Evolutionary conservation across 129 eudicot genomes (phyloP), one percentile per base, ranked within the genome.

Genomic region (Mikania micrantha): DNA sequence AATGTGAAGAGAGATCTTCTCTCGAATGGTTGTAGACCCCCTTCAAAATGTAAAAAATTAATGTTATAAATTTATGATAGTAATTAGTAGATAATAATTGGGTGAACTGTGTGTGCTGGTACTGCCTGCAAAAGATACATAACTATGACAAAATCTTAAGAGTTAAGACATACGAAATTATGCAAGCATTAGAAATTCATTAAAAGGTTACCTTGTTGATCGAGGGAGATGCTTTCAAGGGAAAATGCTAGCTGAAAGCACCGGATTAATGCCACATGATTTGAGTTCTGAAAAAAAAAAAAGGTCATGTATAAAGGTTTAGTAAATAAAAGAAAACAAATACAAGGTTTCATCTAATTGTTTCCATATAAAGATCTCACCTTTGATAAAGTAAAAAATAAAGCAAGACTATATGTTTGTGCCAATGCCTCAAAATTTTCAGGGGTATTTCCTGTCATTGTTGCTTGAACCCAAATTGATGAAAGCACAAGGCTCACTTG

Each of bases 391-490:
- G 78, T 83, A 73, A 86, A 86, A n/a, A 79, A 76, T 74, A 85
- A 66, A 29, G 88, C 86, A 44, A 85, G 85, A 66, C 78, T 73
- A 71, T 83, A 89, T 48, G 90, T 81, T 38, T 85, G 90, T 44
- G 96, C 90, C 90, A 89, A 77, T 41, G 96, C 90, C 80, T 85
- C 86, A 74, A 83, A 81, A 79, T 79, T 81, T 75, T 66, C 78
- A 11, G 96, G 90, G 40, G 82, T 32, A 31, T 89, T 89, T 35
- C 78, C 94, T 34, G 71, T 61, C 41, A 77, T 66, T 64, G 78
- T 79, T 64, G 96, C 96, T 75, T 89, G 96, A 77, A 86, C 82
- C 96, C 96, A 89, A 69, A 89, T 81, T 19, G 88, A 85, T 61
- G 96, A 83, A 66, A 89, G 94, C 71, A 85, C 77, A 78, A 89